Evolutionary conservation across 164 flowering plant species (phyloP).

Genomic region (Dillenia suffruticosa): DNA sequence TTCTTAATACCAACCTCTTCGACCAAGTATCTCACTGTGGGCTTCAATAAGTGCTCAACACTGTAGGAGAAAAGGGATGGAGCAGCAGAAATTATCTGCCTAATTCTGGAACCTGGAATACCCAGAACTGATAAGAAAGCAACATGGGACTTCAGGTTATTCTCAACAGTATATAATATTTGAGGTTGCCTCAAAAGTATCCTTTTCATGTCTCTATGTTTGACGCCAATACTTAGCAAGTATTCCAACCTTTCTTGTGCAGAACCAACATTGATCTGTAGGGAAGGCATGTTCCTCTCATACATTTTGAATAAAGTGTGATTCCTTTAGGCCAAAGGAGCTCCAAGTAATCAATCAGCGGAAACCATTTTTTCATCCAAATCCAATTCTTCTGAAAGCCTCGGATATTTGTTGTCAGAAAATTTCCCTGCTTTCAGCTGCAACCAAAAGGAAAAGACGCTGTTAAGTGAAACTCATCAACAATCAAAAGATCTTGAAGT

Average conservation of each 20-base stretch:
- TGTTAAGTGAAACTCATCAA: not conserved
- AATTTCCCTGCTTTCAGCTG: slow-evolving; percentile 31
- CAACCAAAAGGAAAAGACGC: slow-evolving; percentile 21
- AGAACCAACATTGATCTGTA: slow-evolving; percentile 70
- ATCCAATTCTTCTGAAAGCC: slow-evolving; percentile 63
- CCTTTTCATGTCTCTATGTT: slow-evolving; percentile 69
- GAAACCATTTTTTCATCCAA: slow-evolving; percentile 76
- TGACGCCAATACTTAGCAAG: slow-evolving; percentile 81
- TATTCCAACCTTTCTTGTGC: slow-evolving; percentile 83
- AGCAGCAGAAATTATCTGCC: slow-evolving; percentile 74
- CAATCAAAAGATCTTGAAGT: slow-evolving; percentile 2
- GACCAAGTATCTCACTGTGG: slow-evolving; percentile 80
- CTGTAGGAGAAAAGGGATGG: slow-evolving; percentile 95
- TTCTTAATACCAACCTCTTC: slow-evolving; percentile 88
- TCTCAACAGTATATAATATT: slow-evolving; percentile 84
- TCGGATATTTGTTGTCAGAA: slow-evolving; percentile 29
- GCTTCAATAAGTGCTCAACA: slow-evolving; percentile 83
- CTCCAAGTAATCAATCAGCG: slow-evolving; percentile 84
- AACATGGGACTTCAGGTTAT: slow-evolving; percentile 77
- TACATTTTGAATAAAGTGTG: slow-evolving; percentile 86
- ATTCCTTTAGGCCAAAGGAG: slow-evolving; percentile 78
- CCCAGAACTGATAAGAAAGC: slow-evolving; percentile 65
- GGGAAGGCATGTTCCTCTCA: slow-evolving; percentile 84
- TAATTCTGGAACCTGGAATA: slow-evolving; percentile 69
- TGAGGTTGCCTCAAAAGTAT: slow-evolving; percentile 92